Evolutionary conservation across 768 basidiomycete species (phyloP).

Genomic region (Pholiota molesta): DNA sequence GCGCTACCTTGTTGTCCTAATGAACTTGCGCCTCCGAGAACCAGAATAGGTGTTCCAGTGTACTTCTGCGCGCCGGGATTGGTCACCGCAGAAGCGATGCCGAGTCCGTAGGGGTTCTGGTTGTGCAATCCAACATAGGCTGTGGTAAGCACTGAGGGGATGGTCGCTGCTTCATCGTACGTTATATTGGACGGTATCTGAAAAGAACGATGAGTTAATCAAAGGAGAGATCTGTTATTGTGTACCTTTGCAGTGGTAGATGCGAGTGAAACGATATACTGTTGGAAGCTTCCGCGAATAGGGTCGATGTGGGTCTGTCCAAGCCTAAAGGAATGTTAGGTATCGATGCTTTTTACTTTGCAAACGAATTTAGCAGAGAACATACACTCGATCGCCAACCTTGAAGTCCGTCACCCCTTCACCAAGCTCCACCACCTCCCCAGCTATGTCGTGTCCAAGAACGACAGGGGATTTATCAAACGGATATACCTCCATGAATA

Average conservation of each 20-base stretch:
- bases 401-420: slow-evolving; percentile 52
- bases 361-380: neutral
- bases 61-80: slow-evolving; percentile 34
- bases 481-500: neutral
- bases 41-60: slow-evolving; percentile 44
- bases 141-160: slow-evolving; percentile 35
- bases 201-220: neutral
- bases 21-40: slow-evolving; percentile 50
- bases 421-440: slow-evolving; percentile 4
- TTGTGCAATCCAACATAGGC: slow-evolving; percentile 41
- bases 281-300: slow-evolving; percentile 36
- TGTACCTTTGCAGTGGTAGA: slow-evolving; percentile 12
- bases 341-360: neutral
- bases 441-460: slow-evolving; percentile 7
- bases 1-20: slow-evolving; percentile 48
- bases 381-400: slow-evolving; percentile 57
- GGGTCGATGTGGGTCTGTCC: slow-evolving; percentile 40
- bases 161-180: slow-evolving; percentile 40
- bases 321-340: slow-evolving; percentile 18
- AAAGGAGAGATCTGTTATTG: no score
- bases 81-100: slow-evolving; percentile 10
- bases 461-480: neutral
- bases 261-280: slow-evolving; percentile 15
- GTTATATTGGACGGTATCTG: slow-evolving; percentile 38
- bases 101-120: slow-evolving; percentile 11